phyloP scores from a whole-genome alignment of 371 early-diverging fungal species.

The Saksenaea vasiformis region DNA sequence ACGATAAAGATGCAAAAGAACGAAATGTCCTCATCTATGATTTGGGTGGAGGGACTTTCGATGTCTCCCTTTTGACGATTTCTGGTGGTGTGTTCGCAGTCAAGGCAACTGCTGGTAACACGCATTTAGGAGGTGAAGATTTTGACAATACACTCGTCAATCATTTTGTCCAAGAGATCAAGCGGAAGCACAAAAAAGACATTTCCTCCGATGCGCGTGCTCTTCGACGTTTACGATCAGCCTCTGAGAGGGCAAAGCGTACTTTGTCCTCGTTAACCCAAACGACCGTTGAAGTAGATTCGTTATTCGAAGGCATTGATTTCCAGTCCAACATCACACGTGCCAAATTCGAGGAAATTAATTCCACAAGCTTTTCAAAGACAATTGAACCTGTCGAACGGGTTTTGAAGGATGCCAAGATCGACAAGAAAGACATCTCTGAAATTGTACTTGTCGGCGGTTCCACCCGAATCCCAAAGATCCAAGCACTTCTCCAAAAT shows the following conservation, averaged over 20 bases:
- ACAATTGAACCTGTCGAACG: constrained; percentile 83
- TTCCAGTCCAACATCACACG: constrained; percentile 90
- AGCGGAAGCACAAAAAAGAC: constrained; percentile 81
- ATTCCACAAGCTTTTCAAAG: constrained; percentile 79
- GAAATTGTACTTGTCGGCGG: constrained; percentile 99
- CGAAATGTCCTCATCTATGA: constrained; percentile 88
- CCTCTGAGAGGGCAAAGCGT: constrained; percentile 96
- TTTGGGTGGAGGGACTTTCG: constrained; percentile 96
- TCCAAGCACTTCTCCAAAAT: constrained; percentile 96
- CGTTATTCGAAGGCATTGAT: constrained; percentile 86
- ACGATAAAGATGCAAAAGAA: constrained; percentile 63
- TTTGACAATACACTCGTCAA: constrained; percentile 88
- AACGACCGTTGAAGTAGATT: constrained; percentile 89
- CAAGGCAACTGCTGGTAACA: constrained; percentile 96
- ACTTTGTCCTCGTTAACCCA: constrained; percentile 86
- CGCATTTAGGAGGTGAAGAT: constrained; percentile 98
- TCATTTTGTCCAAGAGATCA: constrained; percentile 82
- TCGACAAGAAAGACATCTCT: constrained; percentile 88
- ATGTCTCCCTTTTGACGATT: constrained; percentile 91
- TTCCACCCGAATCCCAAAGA: constrained; percentile 99
- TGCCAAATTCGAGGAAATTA: constrained; percentile 93
- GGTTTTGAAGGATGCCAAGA: constrained; percentile 90
- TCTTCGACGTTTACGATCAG: constrained; percentile 89
- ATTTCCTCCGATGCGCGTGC: constrained; percentile 84
- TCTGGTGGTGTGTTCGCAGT: constrained; percentile 92